phyloP scores from a whole-genome alignment of 2,329 filamentous ascomycete genomes.

The Fusarium sp. region DNA sequence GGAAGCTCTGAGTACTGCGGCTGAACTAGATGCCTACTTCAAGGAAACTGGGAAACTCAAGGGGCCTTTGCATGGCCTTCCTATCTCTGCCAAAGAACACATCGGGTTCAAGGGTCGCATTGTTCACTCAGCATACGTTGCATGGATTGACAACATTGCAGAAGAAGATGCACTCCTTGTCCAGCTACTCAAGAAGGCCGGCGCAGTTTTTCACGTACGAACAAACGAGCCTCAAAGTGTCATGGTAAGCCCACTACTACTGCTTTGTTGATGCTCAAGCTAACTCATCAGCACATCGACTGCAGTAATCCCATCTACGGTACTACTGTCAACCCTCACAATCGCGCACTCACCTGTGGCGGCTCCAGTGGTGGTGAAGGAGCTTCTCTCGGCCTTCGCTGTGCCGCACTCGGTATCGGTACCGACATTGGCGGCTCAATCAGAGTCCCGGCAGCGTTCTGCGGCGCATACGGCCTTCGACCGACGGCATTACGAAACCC shows the following conservation, averaged over 20 bases:
- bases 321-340: conserved; percentile 54
- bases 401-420: conserved; percentile 56
- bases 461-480: conserved; percentile 56
- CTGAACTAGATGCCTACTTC: conserved; percentile 20
- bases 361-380: conserved; percentile 59
- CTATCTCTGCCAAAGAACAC: conserved; percentile 37
- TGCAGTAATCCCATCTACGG: conserved; percentile 55
- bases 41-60: neutral
- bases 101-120: conserved; percentile 27
- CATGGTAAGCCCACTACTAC: neutral
- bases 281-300: conserved; percentile 36
- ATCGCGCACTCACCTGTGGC: conserved; percentile 53
- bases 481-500: conserved; percentile 52
- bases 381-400: conserved; percentile 54
- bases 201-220: conserved; percentile 76
- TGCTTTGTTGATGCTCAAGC: neutral
- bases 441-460: conserved; percentile 57
- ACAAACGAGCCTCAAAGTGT: conserved; percentile 71
- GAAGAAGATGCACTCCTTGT: conserved; percentile 54
- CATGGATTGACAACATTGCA: conserved; percentile 18
- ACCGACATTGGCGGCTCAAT: conserved; percentile 62
- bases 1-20: conserved; percentile 22
- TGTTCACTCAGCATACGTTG: conserved; percentile 17
- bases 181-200: conserved; percentile 67
- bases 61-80: conserved; percentile 31